Evolutionary conservation across 768 basidiomycete genomes (phyloP).

Genomic region (Ephemerocybe angulata): DNA sequence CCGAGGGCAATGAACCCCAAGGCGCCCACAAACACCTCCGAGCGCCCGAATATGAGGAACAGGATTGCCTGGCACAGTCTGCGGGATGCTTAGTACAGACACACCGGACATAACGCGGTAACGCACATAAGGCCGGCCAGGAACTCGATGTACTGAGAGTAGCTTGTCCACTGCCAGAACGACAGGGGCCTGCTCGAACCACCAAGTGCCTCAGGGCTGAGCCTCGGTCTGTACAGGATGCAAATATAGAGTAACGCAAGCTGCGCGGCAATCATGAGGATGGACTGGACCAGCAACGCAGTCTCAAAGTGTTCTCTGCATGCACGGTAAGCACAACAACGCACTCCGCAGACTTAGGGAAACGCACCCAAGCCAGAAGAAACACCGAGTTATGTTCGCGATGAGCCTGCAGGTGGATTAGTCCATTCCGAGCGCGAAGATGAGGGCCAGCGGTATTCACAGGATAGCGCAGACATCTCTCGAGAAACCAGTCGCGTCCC

Average conservation of each 20-base stretch:
- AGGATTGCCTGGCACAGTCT: constrained; percentile 69
- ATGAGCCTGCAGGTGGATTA: constrained; percentile 46
- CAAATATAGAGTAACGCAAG: constrained; percentile 80
- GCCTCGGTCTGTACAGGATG: constrained; percentile 61
- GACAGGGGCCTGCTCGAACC: constrained; percentile 62
- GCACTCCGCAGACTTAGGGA: no score
- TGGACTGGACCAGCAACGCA: constrained; percentile 73
- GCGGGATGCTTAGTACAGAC: not conserved
- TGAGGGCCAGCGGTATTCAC: constrained; percentile 32
- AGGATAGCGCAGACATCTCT: constrained; percentile 83
- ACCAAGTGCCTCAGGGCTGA: constrained; percentile 56
- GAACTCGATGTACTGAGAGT: constrained; percentile 79
- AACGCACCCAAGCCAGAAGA: constrained; percentile 79
- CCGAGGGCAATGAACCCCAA: constrained; percentile 79
- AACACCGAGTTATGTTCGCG: constrained; percentile 85
- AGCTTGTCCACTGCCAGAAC: constrained; percentile 85
- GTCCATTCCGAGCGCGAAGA: not conserved
- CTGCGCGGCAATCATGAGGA: constrained; percentile 72
- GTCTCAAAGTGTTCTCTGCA: constrained; percentile 64
- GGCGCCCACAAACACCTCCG: constrained; percentile 51
- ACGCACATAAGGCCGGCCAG: constrained; percentile 72
- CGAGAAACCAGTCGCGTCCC: constrained; percentile 84
- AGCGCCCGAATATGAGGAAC: constrained; percentile 70
- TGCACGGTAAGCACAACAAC: no score
- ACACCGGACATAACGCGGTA: not conserved